Evolutionary conservation across 345 rosid species (phyloP).

Genomic region (Raphanus sativus): DNA sequence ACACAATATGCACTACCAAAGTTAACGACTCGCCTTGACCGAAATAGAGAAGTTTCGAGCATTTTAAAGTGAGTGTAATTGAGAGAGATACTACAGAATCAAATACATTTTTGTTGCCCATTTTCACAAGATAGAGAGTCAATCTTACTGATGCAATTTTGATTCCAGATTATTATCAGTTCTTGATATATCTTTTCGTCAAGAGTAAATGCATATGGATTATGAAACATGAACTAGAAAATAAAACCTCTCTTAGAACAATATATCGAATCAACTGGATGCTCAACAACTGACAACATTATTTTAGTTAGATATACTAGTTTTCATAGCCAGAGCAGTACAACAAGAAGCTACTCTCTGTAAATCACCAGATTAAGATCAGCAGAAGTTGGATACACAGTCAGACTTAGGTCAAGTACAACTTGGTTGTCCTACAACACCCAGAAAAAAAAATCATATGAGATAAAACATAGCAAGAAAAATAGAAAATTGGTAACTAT

Average conservation of each 20-base stretch:
- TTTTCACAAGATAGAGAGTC: no score
- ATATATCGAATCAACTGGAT: neutral
- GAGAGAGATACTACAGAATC: neutral
- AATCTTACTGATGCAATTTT: neutral
- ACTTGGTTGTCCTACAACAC: constrained; percentile 58
- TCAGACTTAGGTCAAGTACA: constrained; percentile 34
- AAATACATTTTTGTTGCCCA: constrained; percentile 3
- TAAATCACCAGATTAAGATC: neutral
- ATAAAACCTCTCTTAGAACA: neutral
- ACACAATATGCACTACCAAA: no score
- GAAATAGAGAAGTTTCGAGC: no score
- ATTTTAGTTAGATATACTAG: constrained; percentile 20
- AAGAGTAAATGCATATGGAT: neutral
- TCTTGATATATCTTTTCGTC: neutral
- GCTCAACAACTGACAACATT: constrained; percentile 12
- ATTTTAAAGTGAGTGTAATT: no score
- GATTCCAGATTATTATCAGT: neutral
- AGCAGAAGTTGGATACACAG: neutral
- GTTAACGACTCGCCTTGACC: no score
- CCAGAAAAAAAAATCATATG: neutral
- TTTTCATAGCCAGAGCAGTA: neutral
- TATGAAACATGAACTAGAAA: neutral
- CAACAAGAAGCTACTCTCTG: constrained; percentile 22
- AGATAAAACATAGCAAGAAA: neutral
- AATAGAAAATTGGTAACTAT: neutral